These are phyloP conservation scores for Fusarium metavorans DNA, from an alignment of 2,329 filamentous ascomycete genomes.

Conservation along the genomic window DNA sequence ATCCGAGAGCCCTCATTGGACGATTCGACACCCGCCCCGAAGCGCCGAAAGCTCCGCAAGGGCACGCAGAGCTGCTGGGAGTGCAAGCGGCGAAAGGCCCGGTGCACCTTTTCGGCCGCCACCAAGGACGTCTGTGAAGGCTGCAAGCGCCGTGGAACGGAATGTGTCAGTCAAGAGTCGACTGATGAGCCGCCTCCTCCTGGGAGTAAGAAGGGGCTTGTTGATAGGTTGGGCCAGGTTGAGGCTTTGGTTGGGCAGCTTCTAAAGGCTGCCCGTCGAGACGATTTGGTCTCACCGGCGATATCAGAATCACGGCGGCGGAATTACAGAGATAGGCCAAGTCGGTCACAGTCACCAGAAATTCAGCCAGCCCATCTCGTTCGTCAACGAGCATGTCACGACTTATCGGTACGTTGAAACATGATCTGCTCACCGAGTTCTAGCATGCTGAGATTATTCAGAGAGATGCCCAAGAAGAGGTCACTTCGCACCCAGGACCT, in stretches of 20 bases:
- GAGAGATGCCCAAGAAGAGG: neutral
- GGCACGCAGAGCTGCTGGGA: conserved; percentile 71
- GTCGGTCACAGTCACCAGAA: neutral
- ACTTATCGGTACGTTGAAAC: neutral
- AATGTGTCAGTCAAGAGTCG: conserved; percentile 63
- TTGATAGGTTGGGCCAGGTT: conserved; percentile 51
- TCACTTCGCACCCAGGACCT: neutral
- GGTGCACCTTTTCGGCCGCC: conserved; percentile 58
- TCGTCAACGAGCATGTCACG: neutral
- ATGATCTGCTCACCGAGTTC: neutral
- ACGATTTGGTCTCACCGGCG: neutral
- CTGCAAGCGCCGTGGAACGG: conserved; percentile 57
- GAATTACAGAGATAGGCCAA: neutral
- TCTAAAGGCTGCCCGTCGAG: conserved; percentile 16
- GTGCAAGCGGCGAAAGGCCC: conserved; percentile 67
- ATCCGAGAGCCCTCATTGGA: conserved; percentile 7
- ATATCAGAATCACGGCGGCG: neutral
- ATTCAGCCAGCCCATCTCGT: neutral
- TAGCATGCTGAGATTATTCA: neutral
- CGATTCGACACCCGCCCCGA: conserved; percentile 15
- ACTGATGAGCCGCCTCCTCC: conserved; percentile 46
- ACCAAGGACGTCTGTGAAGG: conserved; percentile 56
- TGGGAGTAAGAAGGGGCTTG: conserved; percentile 31
- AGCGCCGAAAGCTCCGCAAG: conserved; percentile 56
- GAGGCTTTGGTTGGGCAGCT: conserved; percentile 52